Evolutionary conservation across 108 stramenopile species (phyloP).

Genomic region (Nitzschia sp.): DNA sequence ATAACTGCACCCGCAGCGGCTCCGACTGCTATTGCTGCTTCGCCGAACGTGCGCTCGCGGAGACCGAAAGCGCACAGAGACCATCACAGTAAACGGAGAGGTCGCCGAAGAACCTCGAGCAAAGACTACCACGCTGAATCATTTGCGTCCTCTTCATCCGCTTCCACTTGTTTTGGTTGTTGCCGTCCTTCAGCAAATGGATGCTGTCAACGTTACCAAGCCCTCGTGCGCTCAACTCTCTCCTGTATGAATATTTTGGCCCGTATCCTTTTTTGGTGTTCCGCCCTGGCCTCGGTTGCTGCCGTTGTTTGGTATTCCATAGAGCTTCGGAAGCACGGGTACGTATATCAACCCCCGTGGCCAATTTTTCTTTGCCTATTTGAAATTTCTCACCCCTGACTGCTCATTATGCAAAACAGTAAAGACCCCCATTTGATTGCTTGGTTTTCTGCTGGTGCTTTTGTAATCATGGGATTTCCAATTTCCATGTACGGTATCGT

Average conservation of each 20-base stretch:
- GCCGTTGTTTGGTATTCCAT: slow-evolving; percentile 78
- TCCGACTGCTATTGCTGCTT: not conserved
- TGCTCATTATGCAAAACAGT: slow-evolving; percentile 20
- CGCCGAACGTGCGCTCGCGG: not conserved
- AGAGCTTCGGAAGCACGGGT: slow-evolving; percentile 79
- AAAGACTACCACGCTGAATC: not conserved
- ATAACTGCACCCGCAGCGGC: not conserved
- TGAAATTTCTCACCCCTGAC: slow-evolving; percentile 1
- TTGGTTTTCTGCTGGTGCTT: slow-evolving; percentile 87
- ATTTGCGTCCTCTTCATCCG: not conserved
- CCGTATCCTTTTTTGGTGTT: slow-evolving; percentile 60
- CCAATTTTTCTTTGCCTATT: not conserved
- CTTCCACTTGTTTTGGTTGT: not conserved
- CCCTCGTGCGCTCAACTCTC: slow-evolving; percentile 47
- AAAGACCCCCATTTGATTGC: slow-evolving; percentile 86
- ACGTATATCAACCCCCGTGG: slow-evolving; percentile 13
- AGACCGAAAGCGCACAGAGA: not conserved
- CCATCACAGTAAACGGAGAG: not conserved
- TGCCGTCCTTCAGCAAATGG: not conserved
- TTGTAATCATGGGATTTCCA: slow-evolving; percentile 87
- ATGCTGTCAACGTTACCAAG: slow-evolving; percentile 20
- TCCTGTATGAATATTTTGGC: slow-evolving; percentile 77
- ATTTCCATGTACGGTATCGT: slow-evolving; percentile 84
- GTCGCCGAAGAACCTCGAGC: not conserved
- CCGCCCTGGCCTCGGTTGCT: slow-evolving; percentile 51